Evolutionary conservation across 228 moss, liverwort and hornwort genomes (phyloP).

Genomic region (Sphagnum magellanicum): DNA sequence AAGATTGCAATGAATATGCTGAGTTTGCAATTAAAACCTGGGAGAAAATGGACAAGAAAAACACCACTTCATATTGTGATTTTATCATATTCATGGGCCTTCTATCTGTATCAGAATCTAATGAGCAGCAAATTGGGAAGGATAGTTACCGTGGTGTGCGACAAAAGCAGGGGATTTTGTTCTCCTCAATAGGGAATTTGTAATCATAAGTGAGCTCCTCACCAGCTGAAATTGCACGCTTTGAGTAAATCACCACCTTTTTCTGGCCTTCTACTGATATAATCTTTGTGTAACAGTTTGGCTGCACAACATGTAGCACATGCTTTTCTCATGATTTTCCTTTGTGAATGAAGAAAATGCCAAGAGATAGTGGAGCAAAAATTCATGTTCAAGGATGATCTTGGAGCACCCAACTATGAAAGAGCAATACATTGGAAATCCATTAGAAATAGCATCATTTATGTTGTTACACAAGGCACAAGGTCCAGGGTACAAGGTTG

Average conservation of each 20-base stretch:
- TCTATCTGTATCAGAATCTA: neutral
- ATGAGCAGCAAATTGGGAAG: neutral
- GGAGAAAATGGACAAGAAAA: too few species aligned
- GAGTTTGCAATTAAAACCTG: too few species aligned
- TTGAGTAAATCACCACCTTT: constrained; percentile 92
- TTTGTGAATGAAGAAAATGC: neutral
- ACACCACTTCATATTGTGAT: neutral
- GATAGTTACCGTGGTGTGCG: constrained; percentile 37
- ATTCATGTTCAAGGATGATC: neutral
- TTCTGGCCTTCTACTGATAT: constrained; percentile 79
- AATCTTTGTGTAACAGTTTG: constrained; percentile 93
- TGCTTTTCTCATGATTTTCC: neutral
- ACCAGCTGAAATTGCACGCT: constrained; percentile 56
- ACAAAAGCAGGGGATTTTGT: constrained; percentile 84
- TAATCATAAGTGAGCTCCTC: constrained; percentile 94
- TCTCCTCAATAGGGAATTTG: constrained; percentile 83
- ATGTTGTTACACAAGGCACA: too few species aligned
- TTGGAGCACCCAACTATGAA: too few species aligned
- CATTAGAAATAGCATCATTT: too few species aligned
- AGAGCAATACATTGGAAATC: too few species aligned
- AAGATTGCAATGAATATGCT: too few species aligned
- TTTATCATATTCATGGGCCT: neutral
- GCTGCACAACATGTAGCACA: constrained; percentile 22
- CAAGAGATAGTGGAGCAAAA: neutral
- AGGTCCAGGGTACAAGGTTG: too few species aligned